Evolutionary conservation across 192 early-diverging fungal genomes (phyloP), one percentile per base, ranked within the genome.

Genomic region (Allomyces macrogynus): DNA sequence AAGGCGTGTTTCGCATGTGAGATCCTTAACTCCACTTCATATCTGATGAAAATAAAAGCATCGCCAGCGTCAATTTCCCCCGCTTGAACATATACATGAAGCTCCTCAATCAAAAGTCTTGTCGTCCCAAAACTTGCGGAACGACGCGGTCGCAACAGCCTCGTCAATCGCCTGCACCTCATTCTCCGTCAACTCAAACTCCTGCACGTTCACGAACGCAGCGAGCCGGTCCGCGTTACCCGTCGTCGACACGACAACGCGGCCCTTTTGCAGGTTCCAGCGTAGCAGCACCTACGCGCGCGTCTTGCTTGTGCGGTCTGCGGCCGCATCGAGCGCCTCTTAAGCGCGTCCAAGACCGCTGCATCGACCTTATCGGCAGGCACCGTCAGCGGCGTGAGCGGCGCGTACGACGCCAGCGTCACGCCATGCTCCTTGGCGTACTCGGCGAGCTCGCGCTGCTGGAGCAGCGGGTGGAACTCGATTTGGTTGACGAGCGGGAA

Each of bases 391-490:
- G 65, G 57, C 20, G 14, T 24, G 14, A 65, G 44, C 44, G 65
- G 65, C 22, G 20, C 44, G 44, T 65, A 65, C 22, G 65, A 43
- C 18, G 65, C 65, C 43, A 24, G 1, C 12, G 20, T 23, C 20
- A 65, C 54, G 57, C 44, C 44, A 43, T 57, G 32, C 43, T 49
- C 5, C 25, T 14, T 26, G 65, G 11, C 18, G 65, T 20, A 49
- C 22, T 40, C 65, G 44, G 11, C 43, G 10, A 65, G 65, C 10
- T 14, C 44, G 43, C 43, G 65, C 24, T 65, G 65, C 49, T 49
- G 65, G 43, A 65, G 65, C 44, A 43, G 43, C 24, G 65, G 65
- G 44, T 65, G 32, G 57, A 54, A 65, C 49, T 65, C 65, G 65
- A 65, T 54, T 44, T 65, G 57, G 25, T 43, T 44, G 43, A 27